phyloP scores from a whole-genome alignment of 306 rosid species.

The Vicia sativa region DNA sequence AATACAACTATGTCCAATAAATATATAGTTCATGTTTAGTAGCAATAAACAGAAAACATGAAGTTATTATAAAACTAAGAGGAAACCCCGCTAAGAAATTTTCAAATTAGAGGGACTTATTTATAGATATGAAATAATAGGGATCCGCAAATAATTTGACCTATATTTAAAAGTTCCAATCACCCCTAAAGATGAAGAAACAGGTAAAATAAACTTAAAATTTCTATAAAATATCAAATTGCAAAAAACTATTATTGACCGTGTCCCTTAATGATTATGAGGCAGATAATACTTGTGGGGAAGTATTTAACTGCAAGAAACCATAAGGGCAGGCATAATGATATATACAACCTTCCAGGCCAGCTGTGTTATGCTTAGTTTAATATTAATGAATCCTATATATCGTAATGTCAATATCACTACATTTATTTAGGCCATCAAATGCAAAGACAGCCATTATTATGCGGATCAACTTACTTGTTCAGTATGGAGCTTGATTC shows the following conservation, averaged over 20 bases:
- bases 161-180: background rate
- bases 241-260: too few relatives aligned
- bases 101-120: background rate
- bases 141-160: slow-evolving; percentile 5
- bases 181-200: background rate
- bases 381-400: slow-evolving; percentile 19
- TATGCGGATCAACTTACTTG: slow-evolving; percentile 59
- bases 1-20: slow-evolving; percentile 22
- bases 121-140: slow-evolving; percentile 7
- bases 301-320: slow-evolving; percentile 28
- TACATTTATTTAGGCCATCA: slow-evolving; percentile 1
- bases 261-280: background rate
- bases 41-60: slow-evolving; percentile 20
- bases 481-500: slow-evolving; percentile 56
- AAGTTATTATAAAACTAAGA: background rate
- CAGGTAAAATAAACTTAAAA: background rate
- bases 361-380: background rate
- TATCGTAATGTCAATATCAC: slow-evolving; percentile 3
- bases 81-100: background rate
- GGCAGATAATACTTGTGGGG: slow-evolving; percentile 23
- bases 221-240: too few relatives aligned
- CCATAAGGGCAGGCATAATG: slow-evolving; percentile 17
- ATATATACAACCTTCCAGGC: slow-evolving; percentile 1
- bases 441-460: slow-evolving; percentile 8
- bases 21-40: slow-evolving; percentile 2